Conservation (phyloP, 176 grass and related monocot species). For the Miscanthus lutarioriparius region DNA sequence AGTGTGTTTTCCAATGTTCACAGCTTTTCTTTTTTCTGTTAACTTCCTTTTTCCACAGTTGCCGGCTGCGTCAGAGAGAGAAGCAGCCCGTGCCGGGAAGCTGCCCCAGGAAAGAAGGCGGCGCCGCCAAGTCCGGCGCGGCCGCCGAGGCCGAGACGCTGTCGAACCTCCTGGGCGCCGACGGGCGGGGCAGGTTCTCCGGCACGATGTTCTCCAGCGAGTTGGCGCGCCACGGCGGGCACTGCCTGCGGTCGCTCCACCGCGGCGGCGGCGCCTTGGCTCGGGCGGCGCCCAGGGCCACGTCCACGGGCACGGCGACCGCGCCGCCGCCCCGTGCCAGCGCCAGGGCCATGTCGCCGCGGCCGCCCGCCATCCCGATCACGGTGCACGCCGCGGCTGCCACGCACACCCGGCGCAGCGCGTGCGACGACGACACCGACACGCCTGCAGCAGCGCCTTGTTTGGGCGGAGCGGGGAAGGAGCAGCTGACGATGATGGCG, state of each 20-base stretch:
- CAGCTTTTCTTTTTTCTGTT: no score
- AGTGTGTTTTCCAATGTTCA: neutral
- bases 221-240: slow-evolving; percentile 77
- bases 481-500: neutral
- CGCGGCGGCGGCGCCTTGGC: slow-evolving; percentile 23
- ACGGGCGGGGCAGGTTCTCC: slow-evolving; percentile 87
- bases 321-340: neutral
- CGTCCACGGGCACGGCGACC: neutral
- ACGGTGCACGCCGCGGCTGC: slow-evolving; percentile 55
- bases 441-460: neutral
- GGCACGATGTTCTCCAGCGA: slow-evolving; percentile 82
- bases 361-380: slow-evolving; percentile 33
- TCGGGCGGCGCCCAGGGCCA: neutral
- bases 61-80: slow-evolving; percentile 35
- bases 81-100: slow-evolving; percentile 51
- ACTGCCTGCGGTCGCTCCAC: slow-evolving; percentile 83
- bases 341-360: neutral
- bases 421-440: neutral
- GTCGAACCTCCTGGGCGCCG: slow-evolving; percentile 45
- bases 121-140: neutral
- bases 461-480: neutral
- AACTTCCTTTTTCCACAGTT: neutral
- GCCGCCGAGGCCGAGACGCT: neutral
- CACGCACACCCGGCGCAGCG: slow-evolving; percentile 55
- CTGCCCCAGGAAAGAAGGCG: slow-evolving; percentile 21